Percentiles rank a stretch among this genome's conserved stretches.
Conservation (phyloP, 768 basidiomycete genomes). For the Tylopilus felleus region DNA sequence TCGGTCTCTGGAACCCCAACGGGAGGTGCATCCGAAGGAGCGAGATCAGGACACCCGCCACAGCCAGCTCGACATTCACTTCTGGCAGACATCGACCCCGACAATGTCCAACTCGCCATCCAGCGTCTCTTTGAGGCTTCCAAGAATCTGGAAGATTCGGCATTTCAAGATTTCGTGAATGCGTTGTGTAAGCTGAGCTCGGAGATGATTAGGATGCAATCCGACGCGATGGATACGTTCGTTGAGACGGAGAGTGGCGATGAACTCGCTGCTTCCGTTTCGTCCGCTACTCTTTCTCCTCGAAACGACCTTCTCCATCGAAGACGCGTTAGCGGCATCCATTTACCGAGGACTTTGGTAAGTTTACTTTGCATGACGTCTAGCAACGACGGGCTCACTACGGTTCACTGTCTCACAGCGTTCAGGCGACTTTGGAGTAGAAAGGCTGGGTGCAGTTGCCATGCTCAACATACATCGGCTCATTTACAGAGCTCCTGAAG, state of each 20-base stretch:
- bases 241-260: conserved; percentile 31
- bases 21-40: conserved; percentile 9
- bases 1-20: conserved; percentile 33
- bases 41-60: conserved; percentile 17
- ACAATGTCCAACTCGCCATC: conserved; percentile 69
- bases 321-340: conserved; percentile 84
- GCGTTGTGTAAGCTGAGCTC: conserved; percentile 83
- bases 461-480: conserved; percentile 85
- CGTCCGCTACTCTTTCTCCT: conserved; percentile 38
- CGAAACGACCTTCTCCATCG: conserved; percentile 48
- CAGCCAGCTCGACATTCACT: conserved; percentile 51
- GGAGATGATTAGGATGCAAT: conserved; percentile 93
- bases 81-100: conserved; percentile 69
- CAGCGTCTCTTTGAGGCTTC: conserved; percentile 85
- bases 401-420: conserved; percentile 44
- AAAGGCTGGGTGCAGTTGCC: conserved; percentile 75
- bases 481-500: conserved; percentile 73
- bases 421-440: conserved; percentile 92
- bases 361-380: conserved; percentile 26
- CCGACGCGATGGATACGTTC: conserved; percentile 32
- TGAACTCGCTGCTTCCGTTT: conserved; percentile 33
- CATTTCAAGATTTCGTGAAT: conserved; percentile 72
- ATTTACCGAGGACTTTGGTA: conserved; percentile 74
- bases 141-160: conserved; percentile 75
- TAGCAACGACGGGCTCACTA: background rate